Percentiles rank a stretch among this genome's conserved stretches.
Evolutionary conservation across 495 filamentous ascomycete genomes (phyloP).

Genomic region (Trichoderma orchidacearum): DNA sequence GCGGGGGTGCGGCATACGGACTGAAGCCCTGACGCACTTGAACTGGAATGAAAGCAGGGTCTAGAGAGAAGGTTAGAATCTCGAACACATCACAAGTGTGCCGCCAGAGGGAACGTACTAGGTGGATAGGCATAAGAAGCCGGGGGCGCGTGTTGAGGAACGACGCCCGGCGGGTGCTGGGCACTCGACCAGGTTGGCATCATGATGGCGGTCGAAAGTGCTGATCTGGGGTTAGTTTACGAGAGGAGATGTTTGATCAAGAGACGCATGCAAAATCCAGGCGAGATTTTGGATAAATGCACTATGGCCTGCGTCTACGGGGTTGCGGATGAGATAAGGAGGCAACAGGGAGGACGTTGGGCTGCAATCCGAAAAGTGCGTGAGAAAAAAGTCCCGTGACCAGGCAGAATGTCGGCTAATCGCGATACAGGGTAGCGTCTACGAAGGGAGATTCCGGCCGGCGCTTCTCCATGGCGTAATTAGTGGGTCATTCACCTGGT

Average conservation of each 20-base stretch:
- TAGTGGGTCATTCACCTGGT: no score
- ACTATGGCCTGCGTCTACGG: background rate
- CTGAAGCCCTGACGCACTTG: conserved; percentile 30
- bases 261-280: background rate
- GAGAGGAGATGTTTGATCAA: background rate
- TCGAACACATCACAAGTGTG: background rate
- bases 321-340: background rate
- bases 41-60: conserved; percentile 38
- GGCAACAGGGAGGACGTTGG: background rate
- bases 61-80: conserved; percentile 11
- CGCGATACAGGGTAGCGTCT: no score
- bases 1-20: conserved; percentile 16
- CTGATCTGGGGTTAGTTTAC: background rate
- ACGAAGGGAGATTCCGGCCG: no score
- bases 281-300: background rate
- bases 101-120: conserved; percentile 10
- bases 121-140: conserved; percentile 16
- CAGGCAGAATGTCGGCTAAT: background rate
- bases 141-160: conserved; percentile 11
- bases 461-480: no score
- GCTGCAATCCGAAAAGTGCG: background rate
- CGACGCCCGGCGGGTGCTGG: conserved; percentile 16
- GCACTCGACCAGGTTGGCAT: conserved; percentile 17
- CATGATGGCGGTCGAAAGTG: conserved; percentile 7
- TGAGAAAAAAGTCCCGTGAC: background rate